Percentiles rank a stretch among this genome's conserved stretches.
Conservation (phyloP, 1,284 basidiomycete genomes). For the Malassezia psittaci region DNA sequence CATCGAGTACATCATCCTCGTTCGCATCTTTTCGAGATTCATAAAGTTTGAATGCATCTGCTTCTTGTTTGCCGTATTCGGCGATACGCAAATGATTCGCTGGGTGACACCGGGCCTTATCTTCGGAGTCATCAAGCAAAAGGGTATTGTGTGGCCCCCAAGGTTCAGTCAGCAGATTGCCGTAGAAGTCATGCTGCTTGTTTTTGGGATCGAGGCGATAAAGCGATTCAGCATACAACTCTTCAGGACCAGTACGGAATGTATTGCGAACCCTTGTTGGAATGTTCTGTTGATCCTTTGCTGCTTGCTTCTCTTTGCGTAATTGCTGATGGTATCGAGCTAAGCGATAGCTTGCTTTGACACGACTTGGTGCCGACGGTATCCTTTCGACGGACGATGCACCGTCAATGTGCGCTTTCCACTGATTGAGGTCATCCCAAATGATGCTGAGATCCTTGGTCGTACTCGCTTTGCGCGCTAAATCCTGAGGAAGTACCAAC, state of each 20-base stretch:
- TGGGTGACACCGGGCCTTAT: conserved; percentile 67
- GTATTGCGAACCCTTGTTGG: background rate
- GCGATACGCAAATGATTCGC: conserved; percentile 47
- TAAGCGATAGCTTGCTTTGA: background rate
- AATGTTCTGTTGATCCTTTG: background rate
- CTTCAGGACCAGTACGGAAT: conserved; percentile 3
- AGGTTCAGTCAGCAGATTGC: conserved; percentile 7
- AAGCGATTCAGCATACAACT: conserved; percentile 8
- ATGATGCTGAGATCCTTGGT: conserved; percentile 66
- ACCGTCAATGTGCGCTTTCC: background rate
- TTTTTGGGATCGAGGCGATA: background rate
- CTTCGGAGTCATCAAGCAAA: conserved; percentile 68
- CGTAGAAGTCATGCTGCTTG: conserved; percentile 2
- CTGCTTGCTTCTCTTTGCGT: background rate
- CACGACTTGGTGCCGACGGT: background rate
- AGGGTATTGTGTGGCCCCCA: conserved; percentile 63
- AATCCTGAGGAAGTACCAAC: conserved; percentile 49
- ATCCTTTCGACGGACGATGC: background rate
- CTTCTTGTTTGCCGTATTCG: conserved; percentile 26
- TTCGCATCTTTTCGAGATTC: background rate
- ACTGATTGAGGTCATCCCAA: conserved; percentile 55
- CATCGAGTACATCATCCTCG: conserved; percentile 17
- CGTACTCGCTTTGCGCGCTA: conserved; percentile 17
- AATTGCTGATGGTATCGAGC: background rate
- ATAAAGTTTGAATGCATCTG: background rate